These are phyloP conservation scores for Neospora caninum DNA, from an alignment of 169 alveolate genomes.

Conservation along the genomic window DNA sequence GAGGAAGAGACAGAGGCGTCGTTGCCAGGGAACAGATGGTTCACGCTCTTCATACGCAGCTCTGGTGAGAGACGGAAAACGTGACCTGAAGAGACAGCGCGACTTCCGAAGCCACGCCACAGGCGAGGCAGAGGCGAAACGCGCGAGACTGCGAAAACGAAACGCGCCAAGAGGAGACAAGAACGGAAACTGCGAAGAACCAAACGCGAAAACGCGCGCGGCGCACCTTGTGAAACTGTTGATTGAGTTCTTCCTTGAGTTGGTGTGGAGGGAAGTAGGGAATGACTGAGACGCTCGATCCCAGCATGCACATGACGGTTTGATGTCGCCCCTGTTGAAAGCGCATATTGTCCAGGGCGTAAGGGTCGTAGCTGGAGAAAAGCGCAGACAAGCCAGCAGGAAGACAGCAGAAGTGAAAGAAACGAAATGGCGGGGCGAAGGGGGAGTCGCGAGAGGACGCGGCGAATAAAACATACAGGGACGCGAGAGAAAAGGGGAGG, in stretches of 20 bases:
- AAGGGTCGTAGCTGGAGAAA: constrained; percentile 49
- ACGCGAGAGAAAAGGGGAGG: neutral
- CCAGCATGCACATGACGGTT: constrained; percentile 43
- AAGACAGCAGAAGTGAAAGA: neutral
- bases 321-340: constrained; percentile 62
- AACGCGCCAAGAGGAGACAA: too few relatives aligned
- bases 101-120: too few relatives aligned
- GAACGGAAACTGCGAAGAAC: too few relatives aligned
- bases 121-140: too few relatives aligned
- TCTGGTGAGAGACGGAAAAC: too few relatives aligned
- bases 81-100: too few relatives aligned
- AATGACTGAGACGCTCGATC: constrained; percentile 35
- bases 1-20: neutral
- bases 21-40: neutral
- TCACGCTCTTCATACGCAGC: too few relatives aligned
- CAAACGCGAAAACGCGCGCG: neutral
- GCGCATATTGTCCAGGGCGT: constrained; percentile 46
- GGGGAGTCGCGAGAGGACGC: neutral
- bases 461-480: neutral
- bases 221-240: constrained; percentile 33
- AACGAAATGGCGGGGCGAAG: neutral
- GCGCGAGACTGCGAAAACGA: too few relatives aligned
- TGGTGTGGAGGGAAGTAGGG: constrained; percentile 44
- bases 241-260: constrained; percentile 59
- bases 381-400: neutral